phyloP scores from a whole-genome alignment of 1,139 yeast species.

The Trichomonascaceae sp. region DNA sequence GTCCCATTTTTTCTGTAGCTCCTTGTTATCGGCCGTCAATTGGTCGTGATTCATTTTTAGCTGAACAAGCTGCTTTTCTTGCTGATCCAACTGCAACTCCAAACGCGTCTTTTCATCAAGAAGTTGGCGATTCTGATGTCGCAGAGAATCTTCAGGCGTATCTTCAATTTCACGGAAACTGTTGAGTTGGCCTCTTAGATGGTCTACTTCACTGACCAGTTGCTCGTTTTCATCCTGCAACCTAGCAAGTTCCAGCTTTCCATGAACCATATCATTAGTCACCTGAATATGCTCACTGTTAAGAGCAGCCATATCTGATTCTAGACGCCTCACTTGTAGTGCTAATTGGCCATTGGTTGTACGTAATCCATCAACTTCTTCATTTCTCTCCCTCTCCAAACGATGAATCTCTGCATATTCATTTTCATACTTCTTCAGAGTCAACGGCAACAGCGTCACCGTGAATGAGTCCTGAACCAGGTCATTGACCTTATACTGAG shows the following conservation, averaged over 20 bases:
- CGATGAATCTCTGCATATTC: constrained; percentile 73
- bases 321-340: constrained; percentile 67
- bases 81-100: constrained; percentile 28
- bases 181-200: constrained; percentile 35
- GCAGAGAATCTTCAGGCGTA: constrained; percentile 9
- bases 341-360: constrained; percentile 66
- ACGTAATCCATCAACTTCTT: constrained; percentile 62
- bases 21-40: constrained; percentile 24
- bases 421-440: constrained; percentile 57
- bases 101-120: constrained; percentile 31
- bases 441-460: constrained; percentile 64
- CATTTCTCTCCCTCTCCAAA: constrained; percentile 59
- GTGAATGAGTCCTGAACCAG: constrained; percentile 76
- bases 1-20: constrained; percentile 26
- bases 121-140: constrained; percentile 32
- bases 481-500: constrained; percentile 55
- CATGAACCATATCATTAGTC: constrained; percentile 66
- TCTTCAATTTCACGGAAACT: constrained; percentile 18
- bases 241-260: constrained; percentile 58
- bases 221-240: constrained; percentile 58
- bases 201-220: constrained; percentile 48
- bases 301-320: constrained; percentile 57
- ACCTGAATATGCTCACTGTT: constrained; percentile 77
- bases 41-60: constrained; percentile 20
- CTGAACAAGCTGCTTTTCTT: constrained; percentile 32